A percentile compares a stretch with the other conserved stretches of the same genome.
Conservation (phyloP, 2,329 filamentous ascomycete species). For the Fusarium beomiforme region DNA sequence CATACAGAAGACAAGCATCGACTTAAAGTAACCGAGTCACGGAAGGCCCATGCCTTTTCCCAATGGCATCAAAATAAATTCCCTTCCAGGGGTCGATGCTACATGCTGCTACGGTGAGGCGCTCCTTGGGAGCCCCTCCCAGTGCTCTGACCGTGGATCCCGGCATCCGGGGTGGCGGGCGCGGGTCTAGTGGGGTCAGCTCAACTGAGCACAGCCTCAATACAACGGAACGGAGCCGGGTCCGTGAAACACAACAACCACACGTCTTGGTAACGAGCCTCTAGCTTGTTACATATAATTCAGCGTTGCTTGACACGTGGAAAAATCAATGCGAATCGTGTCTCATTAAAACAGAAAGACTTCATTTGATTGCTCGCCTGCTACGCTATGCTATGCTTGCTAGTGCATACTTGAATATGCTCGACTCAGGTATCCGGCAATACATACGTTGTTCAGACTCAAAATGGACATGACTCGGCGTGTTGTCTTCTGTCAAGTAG, state of each 20-base stretch:
- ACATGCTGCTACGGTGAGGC: conserved; percentile 31
- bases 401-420: conserved; percentile 12
- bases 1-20: neutral
- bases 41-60: neutral
- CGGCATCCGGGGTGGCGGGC: conserved; percentile 37
- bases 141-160: conserved; percentile 31
- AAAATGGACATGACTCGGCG: neutral
- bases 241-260: neutral
- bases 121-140: conserved; percentile 1
- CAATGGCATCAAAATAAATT: conserved; percentile 20
- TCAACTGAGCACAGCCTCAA: conserved; percentile 25
- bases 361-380: conserved; percentile 21
- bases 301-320: neutral
- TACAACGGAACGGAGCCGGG: neutral
- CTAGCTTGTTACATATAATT: neutral
- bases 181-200: conserved; percentile 7
- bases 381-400: conserved; percentile 18
- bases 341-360: conserved; percentile 9
- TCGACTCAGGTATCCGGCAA: conserved; percentile 6
- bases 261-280: neutral
- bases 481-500: conserved; percentile 3
- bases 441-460: neutral
- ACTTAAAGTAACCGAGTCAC: neutral
- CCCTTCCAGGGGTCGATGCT: conserved; percentile 16
- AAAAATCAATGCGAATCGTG: neutral